A percentile compares a stretch with the other conserved stretches of the same genome.
Evolutionary conservation across 495 filamentous ascomycete species (phyloP).

Genomic region (Aspergillus funiculosus): DNA sequence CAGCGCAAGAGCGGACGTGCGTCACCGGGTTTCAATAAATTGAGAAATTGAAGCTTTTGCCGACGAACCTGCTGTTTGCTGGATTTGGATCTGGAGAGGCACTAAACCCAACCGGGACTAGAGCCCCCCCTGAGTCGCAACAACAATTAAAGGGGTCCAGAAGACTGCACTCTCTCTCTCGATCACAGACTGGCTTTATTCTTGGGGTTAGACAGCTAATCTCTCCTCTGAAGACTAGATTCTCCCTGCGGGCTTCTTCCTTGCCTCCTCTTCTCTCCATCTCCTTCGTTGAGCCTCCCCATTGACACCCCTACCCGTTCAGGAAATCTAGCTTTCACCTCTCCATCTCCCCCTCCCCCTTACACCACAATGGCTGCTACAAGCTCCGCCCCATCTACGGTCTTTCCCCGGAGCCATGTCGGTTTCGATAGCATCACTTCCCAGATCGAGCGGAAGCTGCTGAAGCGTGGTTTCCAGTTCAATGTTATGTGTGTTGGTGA

Average conservation of each 20-base stretch:
- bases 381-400: slow-evolving; percentile 47
- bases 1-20: slow-evolving; percentile 2
- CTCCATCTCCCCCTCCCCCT: slow-evolving; percentile 11
- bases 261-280: slow-evolving; percentile 1
- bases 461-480: slow-evolving; percentile 99
- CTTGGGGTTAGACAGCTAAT: slow-evolving; percentile 14
- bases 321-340: slow-evolving; percentile 3
- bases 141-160: slow-evolving; percentile 40
- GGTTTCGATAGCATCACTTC: slow-evolving; percentile 99
- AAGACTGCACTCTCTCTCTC: slow-evolving; percentile 21
- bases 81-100: slow-evolving; percentile 24
- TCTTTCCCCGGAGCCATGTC: slow-evolving; percentile 94
- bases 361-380: slow-evolving; percentile 47
- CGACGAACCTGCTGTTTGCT: slow-evolving; percentile 15
- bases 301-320: slow-evolving; percentile 4
- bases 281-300: background rate
- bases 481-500: slow-evolving; percentile 99
- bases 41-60: slow-evolving; percentile 20
- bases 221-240: slow-evolving; percentile 3
- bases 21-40: slow-evolving; percentile 9
- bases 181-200: slow-evolving; percentile 9
- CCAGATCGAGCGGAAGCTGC: slow-evolving; percentile 97
- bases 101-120: slow-evolving; percentile 33
- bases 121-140: slow-evolving; percentile 39
- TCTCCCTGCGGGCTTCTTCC: slow-evolving; percentile 1